Evolutionary conservation across 148 eudicot genomes (phyloP).

Genomic region (Chenopodium suecicum): DNA sequence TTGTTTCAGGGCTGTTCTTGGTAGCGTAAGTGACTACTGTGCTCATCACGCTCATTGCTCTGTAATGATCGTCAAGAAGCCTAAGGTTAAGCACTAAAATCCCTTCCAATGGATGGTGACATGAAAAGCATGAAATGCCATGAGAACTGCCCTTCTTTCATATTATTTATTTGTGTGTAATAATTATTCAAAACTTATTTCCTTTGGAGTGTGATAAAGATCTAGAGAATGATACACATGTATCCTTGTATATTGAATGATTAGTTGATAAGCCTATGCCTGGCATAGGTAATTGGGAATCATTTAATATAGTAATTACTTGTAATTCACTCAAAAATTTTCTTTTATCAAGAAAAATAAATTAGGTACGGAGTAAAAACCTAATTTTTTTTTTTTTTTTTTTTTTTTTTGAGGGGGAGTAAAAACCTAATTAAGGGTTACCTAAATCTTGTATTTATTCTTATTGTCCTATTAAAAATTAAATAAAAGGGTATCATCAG

Average conservation of each 20-base stretch:
- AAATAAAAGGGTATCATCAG: conserved; percentile 8
- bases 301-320: neutral
- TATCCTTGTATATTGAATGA: neutral
- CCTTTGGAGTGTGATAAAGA: neutral
- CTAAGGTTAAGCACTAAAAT: conserved; percentile 45
- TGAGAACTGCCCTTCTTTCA: neutral
- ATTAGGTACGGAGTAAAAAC: no score
- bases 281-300: neutral
- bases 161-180: conserved; percentile 4
- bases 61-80: conserved; percentile 77
- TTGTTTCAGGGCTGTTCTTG: conserved; percentile 61
- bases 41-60: conserved; percentile 87
- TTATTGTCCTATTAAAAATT: no score
- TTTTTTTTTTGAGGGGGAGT: no score
- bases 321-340: no score
- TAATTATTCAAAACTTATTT: neutral
- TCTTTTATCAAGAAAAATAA: no score
- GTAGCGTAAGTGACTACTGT: conserved; percentile 84
- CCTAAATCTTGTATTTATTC: no score
- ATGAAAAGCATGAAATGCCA: neutral
- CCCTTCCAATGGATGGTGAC: neutral
- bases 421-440: no score
- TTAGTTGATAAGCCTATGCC: neutral
- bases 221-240: neutral
- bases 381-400: no score